Evolutionary conservation across 805 yeast genomes (phyloP), one percentile per base, ranked within the genome.

Genomic region (Candida khao-thaluensis): DNA sequence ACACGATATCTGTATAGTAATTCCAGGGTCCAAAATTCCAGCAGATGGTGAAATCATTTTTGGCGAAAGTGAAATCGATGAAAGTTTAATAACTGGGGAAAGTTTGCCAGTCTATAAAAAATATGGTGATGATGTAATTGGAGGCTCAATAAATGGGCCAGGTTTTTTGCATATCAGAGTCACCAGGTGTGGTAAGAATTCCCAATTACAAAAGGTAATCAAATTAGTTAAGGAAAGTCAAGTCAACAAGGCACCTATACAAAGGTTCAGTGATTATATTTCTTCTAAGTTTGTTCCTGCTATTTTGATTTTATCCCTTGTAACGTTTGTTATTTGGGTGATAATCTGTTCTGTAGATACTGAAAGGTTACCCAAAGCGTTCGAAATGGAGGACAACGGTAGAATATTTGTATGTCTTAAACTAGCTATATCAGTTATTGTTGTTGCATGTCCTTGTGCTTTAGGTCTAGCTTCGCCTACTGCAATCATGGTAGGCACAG

Each of bases 401-500:
- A 72, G 74, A 37, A 71, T 80, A 47, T 81, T 78, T 57, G 77
- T 77, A 4, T 82, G 91, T 54, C 60, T 95, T 41, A 81, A 85
- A 52, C 73, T 90, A 32, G 82, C 95, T 5, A 91, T 93, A 18
- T 81, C 95, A 5, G 99, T 93, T 4, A 77, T 95, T 47, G 96
- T 93, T 8, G 97, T 93, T 35, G 99, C 99, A 1, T 93, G 99
- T 62, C 99, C 99, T 0, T 93, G 99, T 72, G 98, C 99, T 0
- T 65, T 93, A 17, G 99, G 99, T 2, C 71, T 93, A 36, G 97
- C 97, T 3, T 95, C 98, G 0, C 99, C 99, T 1, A 95, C 99
- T 1, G 98, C 98, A 0, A 87, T 93, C 8, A 93, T 95, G 97
- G 99, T 93, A 2, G 99, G 97, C 7, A 91, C 98, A 2, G 99